Evolutionary conservation across 306 rosid species (phyloP).

Genomic region (Abrus pulchellus): DNA sequence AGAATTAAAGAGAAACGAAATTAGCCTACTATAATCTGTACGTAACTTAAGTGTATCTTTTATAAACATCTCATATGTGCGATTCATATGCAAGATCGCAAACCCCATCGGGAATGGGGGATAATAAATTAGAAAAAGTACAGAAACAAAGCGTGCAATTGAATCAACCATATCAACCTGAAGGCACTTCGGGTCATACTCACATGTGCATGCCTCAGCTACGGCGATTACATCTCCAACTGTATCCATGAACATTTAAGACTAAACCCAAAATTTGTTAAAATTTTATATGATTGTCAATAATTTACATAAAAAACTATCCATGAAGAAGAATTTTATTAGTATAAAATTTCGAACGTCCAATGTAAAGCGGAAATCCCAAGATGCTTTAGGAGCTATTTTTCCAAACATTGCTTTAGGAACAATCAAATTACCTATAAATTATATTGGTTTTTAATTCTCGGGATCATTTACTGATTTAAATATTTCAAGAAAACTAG

Average conservation of each 20-base stretch:
- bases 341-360: slow-evolving; percentile 60
- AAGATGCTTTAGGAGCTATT: slow-evolving; percentile 68
- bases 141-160: slow-evolving; percentile 62
- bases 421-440: slow-evolving; percentile 70
- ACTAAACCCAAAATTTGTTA: slow-evolving; percentile 40
- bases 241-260: slow-evolving; percentile 53
- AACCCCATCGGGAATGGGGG: slow-evolving; percentile 43
- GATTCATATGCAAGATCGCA: slow-evolving; percentile 31
- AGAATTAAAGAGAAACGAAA: neutral
- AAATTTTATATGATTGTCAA: slow-evolving; percentile 52
- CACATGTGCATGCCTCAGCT: slow-evolving; percentile 73
- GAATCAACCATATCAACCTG: slow-evolving; percentile 54
- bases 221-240: slow-evolving; percentile 72
- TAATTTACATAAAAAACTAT: slow-evolving; percentile 46
- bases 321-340: slow-evolving; percentile 29
- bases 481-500: slow-evolving; percentile 51
- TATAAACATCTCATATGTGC: neutral
- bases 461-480: slow-evolving; percentile 75
- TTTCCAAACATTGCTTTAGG: slow-evolving; percentile 71
- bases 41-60: neutral
- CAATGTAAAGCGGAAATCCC: slow-evolving; percentile 76
- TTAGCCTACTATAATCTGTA: neutral
- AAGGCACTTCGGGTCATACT: slow-evolving; percentile 47
- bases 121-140: slow-evolving; percentile 53
- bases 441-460: slow-evolving; percentile 50